Evolutionary conservation across 441 rosid species (phyloP).

Genomic region (Codiaeum variegatum): DNA sequence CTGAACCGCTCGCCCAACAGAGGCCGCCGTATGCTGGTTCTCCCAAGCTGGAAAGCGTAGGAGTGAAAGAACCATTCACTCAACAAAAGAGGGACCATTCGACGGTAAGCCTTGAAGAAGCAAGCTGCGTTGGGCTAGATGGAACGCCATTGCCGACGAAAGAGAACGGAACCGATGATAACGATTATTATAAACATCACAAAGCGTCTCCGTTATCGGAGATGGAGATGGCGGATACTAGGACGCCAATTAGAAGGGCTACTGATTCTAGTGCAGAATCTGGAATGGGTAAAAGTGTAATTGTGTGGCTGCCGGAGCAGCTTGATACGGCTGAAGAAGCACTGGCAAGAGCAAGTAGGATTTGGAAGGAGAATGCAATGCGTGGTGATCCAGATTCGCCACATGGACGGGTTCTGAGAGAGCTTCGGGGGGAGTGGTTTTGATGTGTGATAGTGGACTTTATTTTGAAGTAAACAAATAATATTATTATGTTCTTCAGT

Average conservation of each 20-base stretch:
- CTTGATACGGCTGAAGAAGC: conserved; percentile 79
- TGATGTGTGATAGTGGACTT: conserved; percentile 18
- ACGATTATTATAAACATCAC: conserved; percentile 43
- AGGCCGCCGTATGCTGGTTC: conserved; percentile 35
- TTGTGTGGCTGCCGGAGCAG: conserved; percentile 74
- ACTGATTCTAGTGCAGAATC: conserved; percentile 46
- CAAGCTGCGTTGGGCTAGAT: conserved; percentile 49
- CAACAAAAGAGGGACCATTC: conserved; percentile 45
- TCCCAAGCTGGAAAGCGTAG: conserved; percentile 37
- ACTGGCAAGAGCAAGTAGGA: conserved; percentile 47
- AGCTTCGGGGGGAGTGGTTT: conserved; percentile 73
- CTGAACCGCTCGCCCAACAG: conserved; percentile 36
- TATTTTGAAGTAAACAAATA: too few species aligned
- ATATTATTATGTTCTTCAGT: background rate
- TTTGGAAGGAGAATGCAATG: conserved; percentile 56
- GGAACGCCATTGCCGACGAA: conserved; percentile 44
- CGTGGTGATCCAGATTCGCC: conserved; percentile 74
- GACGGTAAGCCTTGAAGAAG: conserved; percentile 19
- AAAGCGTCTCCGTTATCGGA: conserved; percentile 74
- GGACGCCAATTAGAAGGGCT: conserved; percentile 71
- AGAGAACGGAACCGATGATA: conserved; percentile 25
- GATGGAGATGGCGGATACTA: conserved; percentile 56
- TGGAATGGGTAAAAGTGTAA: conserved; percentile 24
- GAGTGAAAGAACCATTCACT: conserved; percentile 36
- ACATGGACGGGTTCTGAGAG: conserved; percentile 60